Base-by-base conservation (phyloP, 495 filamentous ascomycete species). In the Lichina pygmaea region DNA sequence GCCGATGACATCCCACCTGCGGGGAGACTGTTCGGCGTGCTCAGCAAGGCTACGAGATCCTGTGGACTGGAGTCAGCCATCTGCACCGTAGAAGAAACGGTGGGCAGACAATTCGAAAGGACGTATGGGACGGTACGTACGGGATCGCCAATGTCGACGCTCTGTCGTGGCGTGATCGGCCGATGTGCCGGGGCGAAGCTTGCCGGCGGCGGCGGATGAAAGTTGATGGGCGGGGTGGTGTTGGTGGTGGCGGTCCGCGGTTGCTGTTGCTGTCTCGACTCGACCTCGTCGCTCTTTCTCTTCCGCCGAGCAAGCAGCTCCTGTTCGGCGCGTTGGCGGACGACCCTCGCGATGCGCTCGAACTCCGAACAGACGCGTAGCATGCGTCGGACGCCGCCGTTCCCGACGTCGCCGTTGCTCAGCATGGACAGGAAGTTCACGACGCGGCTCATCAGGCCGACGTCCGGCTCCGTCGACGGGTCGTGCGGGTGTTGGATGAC, bases 401-500 rank as follows among this genome's bases (percentile, higher is more conserved):
- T 84, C 24, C 24, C 24, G 38, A 81, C 81, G 50, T 77, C 72
- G 46, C 78, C 76, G 9, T 68, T 66, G 12, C 79, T 77, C 47
- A 93, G 74, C 39, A 75, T 72, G 12, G 73, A 81, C 9, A 97
- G 63, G 57, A 95, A 95, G 50, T 73, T 83, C 41, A 93, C 84
- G 5, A 97, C 91, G 8, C 82, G 67, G 53, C 75, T 82, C 84
- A 97, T 94, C 36, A 94, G 61, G 52, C 78, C 77, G 8, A 92
- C 71, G 58, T 97, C 89, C 7, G 82, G 80, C 12, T 82, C 75
- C 38, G 86, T 84, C 33, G 84, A 77, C 6, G 75, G 69, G 56
- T 97, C 89, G 49, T 81, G 77, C 0, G 91, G 91, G 50, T 95
- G 95, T 57, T 97, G 91, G 5, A 97, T 65, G 46, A 97, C 89